A percentile compares a stretch with the other conserved stretches of the same genome.
These are phyloP conservation scores for Fusarium xylarioides DNA, from an alignment of 2,329 filamentous ascomycete species.

Conservation along the genomic window DNA sequence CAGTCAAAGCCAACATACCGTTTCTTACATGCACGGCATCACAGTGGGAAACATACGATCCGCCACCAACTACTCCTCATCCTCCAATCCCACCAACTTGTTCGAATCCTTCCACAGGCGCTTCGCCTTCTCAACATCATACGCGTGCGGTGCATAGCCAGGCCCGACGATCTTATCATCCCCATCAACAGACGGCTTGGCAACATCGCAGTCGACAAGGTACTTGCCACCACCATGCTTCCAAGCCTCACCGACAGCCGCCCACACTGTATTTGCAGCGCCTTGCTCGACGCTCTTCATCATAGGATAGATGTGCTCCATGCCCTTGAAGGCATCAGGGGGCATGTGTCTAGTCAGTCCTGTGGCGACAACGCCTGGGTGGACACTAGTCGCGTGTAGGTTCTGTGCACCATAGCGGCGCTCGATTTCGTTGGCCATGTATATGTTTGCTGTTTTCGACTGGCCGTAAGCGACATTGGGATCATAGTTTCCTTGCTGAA, in stretches of 20 bases:
- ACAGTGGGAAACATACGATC: accelerated
- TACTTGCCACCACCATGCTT: background rate
- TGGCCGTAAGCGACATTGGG: constrained; percentile 24
- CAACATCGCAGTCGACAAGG: background rate
- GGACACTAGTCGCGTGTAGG: constrained; percentile 29
- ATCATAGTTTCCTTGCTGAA: constrained; percentile 16
- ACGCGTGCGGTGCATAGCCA: background rate
- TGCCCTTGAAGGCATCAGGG: background rate
- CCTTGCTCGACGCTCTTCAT: background rate
- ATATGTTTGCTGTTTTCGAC: constrained; percentile 36
- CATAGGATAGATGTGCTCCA: background rate
- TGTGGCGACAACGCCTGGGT: constrained; percentile 7
- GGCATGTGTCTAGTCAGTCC: background rate
- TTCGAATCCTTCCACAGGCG: background rate
- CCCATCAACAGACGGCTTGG: background rate
- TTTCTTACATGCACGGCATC: accelerated
- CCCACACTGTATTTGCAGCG: background rate
- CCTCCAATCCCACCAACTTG: background rate
- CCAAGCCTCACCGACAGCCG: background rate
- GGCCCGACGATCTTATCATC: background rate
- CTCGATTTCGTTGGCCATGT: constrained; percentile 39
- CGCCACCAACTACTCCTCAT: background rate
- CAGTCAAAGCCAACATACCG: background rate
- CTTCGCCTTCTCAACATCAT: background rate
- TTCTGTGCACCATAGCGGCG: constrained; percentile 16